Conservation (phyloP, 202 grass and related monocot genomes). For the Zoysia matrella region DNA sequence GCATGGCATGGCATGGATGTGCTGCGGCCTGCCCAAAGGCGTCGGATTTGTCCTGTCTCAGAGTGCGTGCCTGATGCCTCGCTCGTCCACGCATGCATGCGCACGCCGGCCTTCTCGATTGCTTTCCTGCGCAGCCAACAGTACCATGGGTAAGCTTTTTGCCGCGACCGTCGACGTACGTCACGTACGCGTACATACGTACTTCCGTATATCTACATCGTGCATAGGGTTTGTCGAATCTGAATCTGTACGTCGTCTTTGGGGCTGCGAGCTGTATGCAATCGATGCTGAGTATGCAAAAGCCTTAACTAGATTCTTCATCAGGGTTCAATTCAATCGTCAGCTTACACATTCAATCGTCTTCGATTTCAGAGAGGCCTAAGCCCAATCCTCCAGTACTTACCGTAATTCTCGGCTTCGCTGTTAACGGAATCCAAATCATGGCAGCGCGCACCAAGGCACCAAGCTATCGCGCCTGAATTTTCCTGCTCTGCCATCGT, state of each 20-base stretch:
- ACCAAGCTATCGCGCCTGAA: not conserved
- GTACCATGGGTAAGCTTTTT: conserved; percentile 30
- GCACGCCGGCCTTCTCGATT: conserved; percentile 47
- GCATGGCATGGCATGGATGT: conserved; percentile 5
- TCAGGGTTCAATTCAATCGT: conserved; percentile 1
- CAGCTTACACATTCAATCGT: not conserved
- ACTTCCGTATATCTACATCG: not conserved
- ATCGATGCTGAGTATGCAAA: not conserved
- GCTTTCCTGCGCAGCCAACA: conserved; percentile 21
- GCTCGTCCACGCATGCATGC: conserved; percentile 14
- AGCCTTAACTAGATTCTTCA: not conserved
- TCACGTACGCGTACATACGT: not conserved
- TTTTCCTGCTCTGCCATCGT: not conserved
- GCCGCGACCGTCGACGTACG: not conserved
- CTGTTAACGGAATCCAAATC: no score
- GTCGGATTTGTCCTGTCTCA: conserved; percentile 44
- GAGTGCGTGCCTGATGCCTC: conserved; percentile 41
- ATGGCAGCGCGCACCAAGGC: no score
- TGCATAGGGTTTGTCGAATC: not conserved
- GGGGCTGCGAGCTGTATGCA: not conserved
- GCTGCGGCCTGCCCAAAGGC: conserved; percentile 46
- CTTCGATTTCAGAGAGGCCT: not conserved
- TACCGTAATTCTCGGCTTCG: not conserved
- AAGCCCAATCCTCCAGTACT: no score
- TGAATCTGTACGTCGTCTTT: not conserved